phyloP scores from a whole-genome alignment of 2,329 filamentous ascomycete species.

The Hypomyces rosellus region DNA sequence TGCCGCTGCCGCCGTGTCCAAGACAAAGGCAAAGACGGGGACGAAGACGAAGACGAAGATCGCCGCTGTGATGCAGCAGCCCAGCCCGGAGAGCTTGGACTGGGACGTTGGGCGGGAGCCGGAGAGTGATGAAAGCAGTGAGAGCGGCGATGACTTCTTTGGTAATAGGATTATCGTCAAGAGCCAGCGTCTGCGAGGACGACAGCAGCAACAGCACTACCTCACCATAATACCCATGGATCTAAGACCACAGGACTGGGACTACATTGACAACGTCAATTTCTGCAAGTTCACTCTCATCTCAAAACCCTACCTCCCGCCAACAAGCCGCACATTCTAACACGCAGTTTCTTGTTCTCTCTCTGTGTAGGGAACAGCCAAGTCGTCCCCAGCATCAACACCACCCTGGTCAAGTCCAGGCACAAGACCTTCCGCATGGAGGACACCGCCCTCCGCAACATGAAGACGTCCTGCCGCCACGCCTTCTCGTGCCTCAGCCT shows the following conservation, averaged over 20 bases:
- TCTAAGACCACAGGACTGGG: not conserved
- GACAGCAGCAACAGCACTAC: not conserved
- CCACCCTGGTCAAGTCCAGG: not conserved
- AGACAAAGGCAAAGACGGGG: not conserved
- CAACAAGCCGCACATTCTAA: not conserved
- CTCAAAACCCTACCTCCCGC: not conserved
- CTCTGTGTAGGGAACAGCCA: not conserved
- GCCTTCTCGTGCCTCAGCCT: constrained; percentile 1
- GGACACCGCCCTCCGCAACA: not conserved
- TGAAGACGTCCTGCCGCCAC: constrained; percentile 5
- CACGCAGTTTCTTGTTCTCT: not conserved
- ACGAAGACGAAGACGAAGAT: not conserved
- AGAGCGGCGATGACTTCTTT: too few species aligned
- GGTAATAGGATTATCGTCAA: not conserved
- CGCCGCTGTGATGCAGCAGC: not conserved
- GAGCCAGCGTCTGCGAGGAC: not conserved
- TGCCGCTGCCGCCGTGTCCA: not conserved
- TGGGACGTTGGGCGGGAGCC: too few species aligned
- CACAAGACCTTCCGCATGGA: not conserved
- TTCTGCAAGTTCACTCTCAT: constrained; percentile 1
- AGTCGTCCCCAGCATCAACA: constrained; percentile 2
- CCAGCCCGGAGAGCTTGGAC: not conserved
- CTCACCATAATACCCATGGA: not conserved
- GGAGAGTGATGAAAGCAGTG: too few species aligned
- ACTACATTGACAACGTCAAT: constrained; percentile 3